Base-by-base conservation (phyloP, 768 basidiomycete genomes). In the Mycena floridula region DNA sequence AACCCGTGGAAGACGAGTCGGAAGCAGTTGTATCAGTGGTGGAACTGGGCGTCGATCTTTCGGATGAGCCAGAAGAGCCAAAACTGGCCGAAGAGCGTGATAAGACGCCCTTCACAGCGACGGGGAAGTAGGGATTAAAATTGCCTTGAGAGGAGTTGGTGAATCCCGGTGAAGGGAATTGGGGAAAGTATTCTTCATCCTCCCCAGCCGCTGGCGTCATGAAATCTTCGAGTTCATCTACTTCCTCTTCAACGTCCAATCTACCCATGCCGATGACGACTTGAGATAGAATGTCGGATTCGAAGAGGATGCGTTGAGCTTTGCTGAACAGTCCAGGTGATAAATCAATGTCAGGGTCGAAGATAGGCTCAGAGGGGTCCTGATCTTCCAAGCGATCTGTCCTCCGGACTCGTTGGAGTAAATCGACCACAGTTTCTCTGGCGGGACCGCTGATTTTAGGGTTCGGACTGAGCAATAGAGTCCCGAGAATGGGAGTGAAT, bases 401-500 rank as follows among this genome's bases (percentile, higher is more conserved):
- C 41, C 68, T 76, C 48, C 78, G 74, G 48, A 94, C 76, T 28
- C 87, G 74, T 30, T 73, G 71, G 25, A 96, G 70, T 39, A 95
- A 67, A 51, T 88, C 78, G 15, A 94, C 89, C 45, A 96, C 74
- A 2, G 85, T 81, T 40, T 74, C 70, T 49, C 90, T 77, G 16
- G 90, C 80, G 3, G 80, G 73, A 23, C 81, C 81, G 39, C 85
- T 82, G 25, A 96, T 82, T 40, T 74, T 65, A 39, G 76, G 70
- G 54, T 89, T 91, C 22, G 83, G 74, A 58, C 84, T 90, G 37
- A 97, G 79, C 12, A 98, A 74, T 23, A 98, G 69, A 0, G 88
- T 87, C 35, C 89, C 93, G 24, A 98, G 74, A 40, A 96, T 84
- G 11, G 90, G 89, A 2, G 92, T 96, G 62, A 98, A 98, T 4